Conservation (phyloP, 1,139 yeast genomes). For the Debaryomycetaceae sp. region DNA sequence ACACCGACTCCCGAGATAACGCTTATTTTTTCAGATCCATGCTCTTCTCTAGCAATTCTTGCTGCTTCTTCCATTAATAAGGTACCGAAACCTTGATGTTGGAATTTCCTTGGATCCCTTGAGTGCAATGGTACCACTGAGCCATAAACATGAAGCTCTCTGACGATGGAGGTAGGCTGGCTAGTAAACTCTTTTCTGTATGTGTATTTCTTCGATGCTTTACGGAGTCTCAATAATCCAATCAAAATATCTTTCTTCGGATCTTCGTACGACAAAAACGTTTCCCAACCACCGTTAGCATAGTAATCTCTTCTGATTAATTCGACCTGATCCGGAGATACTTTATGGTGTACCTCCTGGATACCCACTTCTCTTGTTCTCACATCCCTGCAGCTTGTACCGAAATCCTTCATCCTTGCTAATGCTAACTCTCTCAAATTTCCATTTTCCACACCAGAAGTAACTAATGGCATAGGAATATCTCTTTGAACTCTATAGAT, state of each 20-base stretch:
- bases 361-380: constrained; percentile 98
- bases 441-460: constrained; percentile 98
- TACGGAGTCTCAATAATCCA: constrained; percentile 83
- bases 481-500: constrained; percentile 98
- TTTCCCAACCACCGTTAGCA: constrained; percentile 99
- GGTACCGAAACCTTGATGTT: constrained; percentile 99
- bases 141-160: constrained; percentile 97
- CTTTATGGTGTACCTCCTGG: constrained; percentile 96
- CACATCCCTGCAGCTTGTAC: constrained; percentile 95
- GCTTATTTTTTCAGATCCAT: constrained; percentile 84
- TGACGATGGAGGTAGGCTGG: constrained; percentile 87
- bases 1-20: constrained; percentile 98
- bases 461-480: constrained; percentile 98
- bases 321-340: constrained; percentile 96
- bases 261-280: constrained; percentile 92
- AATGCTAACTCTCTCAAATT: constrained; percentile 91
- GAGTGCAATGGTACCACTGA: constrained; percentile 96
- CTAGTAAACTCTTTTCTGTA: constrained; percentile 82
- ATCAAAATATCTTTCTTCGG: constrained; percentile 94
- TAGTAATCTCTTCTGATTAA: constrained; percentile 91
- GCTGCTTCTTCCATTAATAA: constrained; percentile 98
- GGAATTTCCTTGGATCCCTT: constrained; percentile 97
- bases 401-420: constrained; percentile 97
- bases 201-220: constrained; percentile 86
- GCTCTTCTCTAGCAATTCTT: constrained; percentile 91